phyloP scores from a whole-genome alignment of 176 grass and related monocot genomes.

The Tillandsia fasciculata region DNA sequence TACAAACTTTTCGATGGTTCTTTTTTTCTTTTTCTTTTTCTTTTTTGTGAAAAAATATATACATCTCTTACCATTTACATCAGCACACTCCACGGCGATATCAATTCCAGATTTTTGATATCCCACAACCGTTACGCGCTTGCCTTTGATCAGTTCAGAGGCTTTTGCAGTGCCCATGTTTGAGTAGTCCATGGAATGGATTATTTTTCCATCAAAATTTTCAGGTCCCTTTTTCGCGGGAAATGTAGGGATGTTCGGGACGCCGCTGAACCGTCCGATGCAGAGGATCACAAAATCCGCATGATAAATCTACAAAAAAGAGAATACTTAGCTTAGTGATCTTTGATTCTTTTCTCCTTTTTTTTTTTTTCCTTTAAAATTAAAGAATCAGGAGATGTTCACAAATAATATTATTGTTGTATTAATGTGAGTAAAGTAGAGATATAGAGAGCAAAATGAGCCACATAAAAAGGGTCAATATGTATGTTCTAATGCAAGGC shows the following conservation, averaged over 20 bases:
- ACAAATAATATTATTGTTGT: too few relatives aligned
- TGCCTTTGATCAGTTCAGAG: conserved; percentile 32
- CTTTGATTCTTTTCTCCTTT: too few relatives aligned
- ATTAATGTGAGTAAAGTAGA: too few relatives aligned
- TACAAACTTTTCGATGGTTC: background rate
- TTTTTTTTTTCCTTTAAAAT: background rate
- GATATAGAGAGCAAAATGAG: too few relatives aligned
- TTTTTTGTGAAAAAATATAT: background rate
- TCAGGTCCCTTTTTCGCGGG: conserved; percentile 35
- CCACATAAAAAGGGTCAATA: too few relatives aligned
- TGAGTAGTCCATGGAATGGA: conserved; percentile 54
- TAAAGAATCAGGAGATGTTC: too few relatives aligned
- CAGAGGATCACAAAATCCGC: conserved; percentile 50
- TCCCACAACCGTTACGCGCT: conserved; percentile 29
- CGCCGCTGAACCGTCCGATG: conserved; percentile 49
- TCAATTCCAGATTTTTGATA: conserved; percentile 34
- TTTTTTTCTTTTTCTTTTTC: too few relatives aligned
- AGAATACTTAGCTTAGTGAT: background rate
- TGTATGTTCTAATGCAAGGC: too few relatives aligned
- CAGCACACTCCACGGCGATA: conserved; percentile 27
- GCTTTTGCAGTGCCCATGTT: conserved; percentile 38
- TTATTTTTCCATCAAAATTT: conserved; percentile 29
- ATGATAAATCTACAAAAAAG: conserved; percentile 18
- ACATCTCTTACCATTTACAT: conserved; percentile 25
- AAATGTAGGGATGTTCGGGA: conserved; percentile 44